Conservation (phyloP, 352 stramenopile species). For the Achlya hypogyna region DNA sequence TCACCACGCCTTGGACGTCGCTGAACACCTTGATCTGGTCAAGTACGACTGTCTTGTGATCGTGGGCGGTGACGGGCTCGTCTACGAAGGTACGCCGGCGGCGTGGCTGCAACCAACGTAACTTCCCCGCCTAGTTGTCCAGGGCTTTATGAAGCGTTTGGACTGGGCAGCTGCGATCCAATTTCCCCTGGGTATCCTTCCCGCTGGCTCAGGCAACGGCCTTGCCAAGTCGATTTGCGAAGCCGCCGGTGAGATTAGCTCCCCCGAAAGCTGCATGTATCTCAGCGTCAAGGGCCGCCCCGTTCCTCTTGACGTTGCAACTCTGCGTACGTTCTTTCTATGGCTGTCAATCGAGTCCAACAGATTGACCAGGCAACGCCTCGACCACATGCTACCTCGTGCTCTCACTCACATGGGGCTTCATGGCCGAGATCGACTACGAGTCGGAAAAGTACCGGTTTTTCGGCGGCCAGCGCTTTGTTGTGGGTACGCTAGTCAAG, state of each 20-base stretch:
- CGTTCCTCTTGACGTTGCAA: slow-evolving; percentile 3
- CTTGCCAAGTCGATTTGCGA: slow-evolving; percentile 9
- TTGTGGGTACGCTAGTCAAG: slow-evolving; percentile 43
- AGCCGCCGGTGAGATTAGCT: background rate
- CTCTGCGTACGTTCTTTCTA: background rate
- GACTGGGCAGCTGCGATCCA: slow-evolving; percentile 17
- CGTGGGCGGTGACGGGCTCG: slow-evolving; percentile 12
- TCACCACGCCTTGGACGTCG: slow-evolving; percentile 1
- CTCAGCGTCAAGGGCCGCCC: slow-evolving; percentile 5
- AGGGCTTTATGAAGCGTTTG: slow-evolving; percentile 11
- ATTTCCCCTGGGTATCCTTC: background rate
- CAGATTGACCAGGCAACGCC: background rate
- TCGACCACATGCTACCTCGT: slow-evolving; percentile 33
- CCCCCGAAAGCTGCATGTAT: slow-evolving; percentile 12
- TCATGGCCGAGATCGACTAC: slow-evolving; percentile 74
- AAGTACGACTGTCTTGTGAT: slow-evolving; percentile 7
- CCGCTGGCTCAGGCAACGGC: slow-evolving; percentile 7
- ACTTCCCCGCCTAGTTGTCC: slow-evolving; percentile 19
- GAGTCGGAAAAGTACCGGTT: slow-evolving; percentile 55
- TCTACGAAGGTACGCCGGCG: slow-evolving; percentile 20
- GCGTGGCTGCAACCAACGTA: too few species aligned
- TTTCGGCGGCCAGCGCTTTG: slow-evolving; percentile 56
- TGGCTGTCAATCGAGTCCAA: background rate
- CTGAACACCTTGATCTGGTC: background rate
- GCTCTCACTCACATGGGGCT: slow-evolving; percentile 73